phyloP scores from a whole-genome alignment of 2,329 filamentous ascomycete species.

The Fusarium sulawesiense region DNA sequence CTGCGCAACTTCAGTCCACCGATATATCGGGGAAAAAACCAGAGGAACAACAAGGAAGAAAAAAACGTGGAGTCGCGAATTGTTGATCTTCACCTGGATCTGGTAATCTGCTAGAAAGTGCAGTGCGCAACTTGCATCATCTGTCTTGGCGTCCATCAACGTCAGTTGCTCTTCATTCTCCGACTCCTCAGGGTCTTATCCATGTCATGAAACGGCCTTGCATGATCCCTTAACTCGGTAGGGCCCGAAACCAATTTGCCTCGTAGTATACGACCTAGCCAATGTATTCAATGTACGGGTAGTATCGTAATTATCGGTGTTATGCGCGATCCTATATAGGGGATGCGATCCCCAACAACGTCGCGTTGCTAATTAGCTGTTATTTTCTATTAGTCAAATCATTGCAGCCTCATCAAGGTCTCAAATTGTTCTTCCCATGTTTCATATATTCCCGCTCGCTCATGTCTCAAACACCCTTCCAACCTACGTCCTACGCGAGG shows the following conservation, averaged over 20 bases:
- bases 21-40: neutral
- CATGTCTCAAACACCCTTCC: conserved; percentile 24
- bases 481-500: conserved; percentile 13
- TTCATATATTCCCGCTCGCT: conserved; percentile 15
- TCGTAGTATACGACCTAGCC: neutral
- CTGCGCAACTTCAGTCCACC: neutral
- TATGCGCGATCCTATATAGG: conserved; percentile 12
- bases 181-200: neutral
- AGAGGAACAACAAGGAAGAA: neutral
- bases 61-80: neutral
- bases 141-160: conserved; percentile 30
- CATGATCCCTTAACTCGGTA: conserved; percentile 27
- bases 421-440: conserved; percentile 22
- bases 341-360: neutral
- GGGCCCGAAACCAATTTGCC: conserved; percentile 19
- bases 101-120: conserved; percentile 1
- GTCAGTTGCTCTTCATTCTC: neutral
- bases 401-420: neutral
- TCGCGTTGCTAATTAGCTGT: neutral
- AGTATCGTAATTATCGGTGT: conserved; percentile 9
- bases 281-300: neutral
- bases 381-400: conserved; percentile 17
- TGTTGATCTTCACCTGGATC: conserved; percentile 26
- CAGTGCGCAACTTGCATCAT: conserved; percentile 8
- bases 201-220: conserved; percentile 32